These are phyloP conservation scores for Penicillium soppii DNA, from an alignment of 495 filamentous ascomycete genomes.

Conservation along the genomic window DNA sequence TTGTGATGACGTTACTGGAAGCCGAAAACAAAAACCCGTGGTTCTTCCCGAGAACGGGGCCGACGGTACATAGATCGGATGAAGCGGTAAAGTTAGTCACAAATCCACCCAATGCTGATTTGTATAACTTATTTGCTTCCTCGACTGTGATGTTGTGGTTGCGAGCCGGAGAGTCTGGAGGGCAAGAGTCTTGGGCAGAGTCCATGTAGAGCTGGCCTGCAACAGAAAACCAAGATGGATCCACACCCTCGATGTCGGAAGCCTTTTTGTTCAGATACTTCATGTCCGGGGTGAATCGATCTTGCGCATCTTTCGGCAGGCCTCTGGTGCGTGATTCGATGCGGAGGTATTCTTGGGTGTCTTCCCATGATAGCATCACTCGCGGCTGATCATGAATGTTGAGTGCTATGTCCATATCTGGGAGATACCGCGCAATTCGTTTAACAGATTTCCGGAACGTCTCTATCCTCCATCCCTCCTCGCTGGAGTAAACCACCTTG, in stretches of 20 bases:
- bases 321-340: constrained; percentile 50
- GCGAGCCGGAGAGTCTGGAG: constrained; percentile 58
- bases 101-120: constrained; percentile 48
- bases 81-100: constrained; percentile 66
- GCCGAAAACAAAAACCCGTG: constrained; percentile 74
- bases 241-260: constrained; percentile 14
- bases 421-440: constrained; percentile 57
- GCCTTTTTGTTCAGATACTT: constrained; percentile 23
- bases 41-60: constrained; percentile 50
- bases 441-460: constrained; percentile 59
- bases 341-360: constrained; percentile 56
- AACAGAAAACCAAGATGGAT: constrained; percentile 23
- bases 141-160: constrained; percentile 36
- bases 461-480: constrained; percentile 63
- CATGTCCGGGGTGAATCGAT: constrained; percentile 38
- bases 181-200: constrained; percentile 58
- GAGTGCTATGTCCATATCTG: constrained; percentile 70
- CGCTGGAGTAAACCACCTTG: constrained; percentile 47
- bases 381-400: constrained; percentile 71
- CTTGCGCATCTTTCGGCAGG: constrained; percentile 32
- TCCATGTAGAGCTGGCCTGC: constrained; percentile 57
- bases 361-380: constrained; percentile 64
- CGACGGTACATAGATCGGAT: constrained; percentile 62
- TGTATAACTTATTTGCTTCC: constrained; percentile 34
- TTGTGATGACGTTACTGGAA: constrained; percentile 39